A percentile compares a stretch with the other conserved stretches of the same genome.
phyloP scores from a whole-genome alignment of 2,329 filamentous ascomycete genomes.

The Chaetomiaceae sp. region DNA sequence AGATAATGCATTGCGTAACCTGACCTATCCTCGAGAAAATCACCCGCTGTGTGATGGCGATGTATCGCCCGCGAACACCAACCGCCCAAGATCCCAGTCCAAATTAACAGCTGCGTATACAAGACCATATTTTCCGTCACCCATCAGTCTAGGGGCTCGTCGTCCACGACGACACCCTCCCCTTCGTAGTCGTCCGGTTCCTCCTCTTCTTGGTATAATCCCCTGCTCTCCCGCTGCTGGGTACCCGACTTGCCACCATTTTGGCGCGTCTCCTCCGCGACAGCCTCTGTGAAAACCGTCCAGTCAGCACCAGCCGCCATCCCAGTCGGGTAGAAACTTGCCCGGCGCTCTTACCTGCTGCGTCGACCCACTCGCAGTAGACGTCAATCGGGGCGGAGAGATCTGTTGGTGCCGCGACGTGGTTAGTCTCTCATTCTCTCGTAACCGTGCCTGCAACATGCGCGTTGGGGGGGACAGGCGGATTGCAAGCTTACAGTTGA shows the following conservation, averaged over 20 bases:
- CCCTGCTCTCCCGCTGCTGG: slow-evolving; percentile 12
- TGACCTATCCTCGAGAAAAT: neutral
- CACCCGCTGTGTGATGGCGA: neutral
- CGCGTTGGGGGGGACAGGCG: too few relatives aligned
- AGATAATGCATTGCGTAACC: neutral
- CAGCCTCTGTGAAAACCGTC: slow-evolving; percentile 21
- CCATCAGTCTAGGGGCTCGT: slow-evolving; percentile 48
- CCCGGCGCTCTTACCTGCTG: slow-evolving; percentile 49
- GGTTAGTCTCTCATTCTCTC: too few relatives aligned
- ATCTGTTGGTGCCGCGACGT: too few relatives aligned
- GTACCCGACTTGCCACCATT: slow-evolving; percentile 1
- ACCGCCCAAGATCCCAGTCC: neutral
- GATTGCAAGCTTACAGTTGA: slow-evolving; percentile 69
- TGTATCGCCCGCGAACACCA: slow-evolving; percentile 13
- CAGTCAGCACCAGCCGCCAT: slow-evolving; percentile 1
- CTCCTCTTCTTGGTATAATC: slow-evolving; percentile 16
- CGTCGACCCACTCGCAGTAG: slow-evolving; percentile 97
- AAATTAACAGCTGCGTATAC: too few relatives aligned
- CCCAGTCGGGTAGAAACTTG: neutral
- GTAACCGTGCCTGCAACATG: too few relatives aligned
- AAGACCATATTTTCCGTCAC: too few relatives aligned
- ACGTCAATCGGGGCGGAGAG: slow-evolving; percentile 89
- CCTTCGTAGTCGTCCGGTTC: slow-evolving; percentile 50
- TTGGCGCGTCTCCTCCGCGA: slow-evolving; percentile 20
- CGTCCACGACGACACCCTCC: slow-evolving; percentile 47